Base-by-base conservation (phyloP, 2,329 filamentous ascomycete species). In the Beauveria brongniartii region DNA sequence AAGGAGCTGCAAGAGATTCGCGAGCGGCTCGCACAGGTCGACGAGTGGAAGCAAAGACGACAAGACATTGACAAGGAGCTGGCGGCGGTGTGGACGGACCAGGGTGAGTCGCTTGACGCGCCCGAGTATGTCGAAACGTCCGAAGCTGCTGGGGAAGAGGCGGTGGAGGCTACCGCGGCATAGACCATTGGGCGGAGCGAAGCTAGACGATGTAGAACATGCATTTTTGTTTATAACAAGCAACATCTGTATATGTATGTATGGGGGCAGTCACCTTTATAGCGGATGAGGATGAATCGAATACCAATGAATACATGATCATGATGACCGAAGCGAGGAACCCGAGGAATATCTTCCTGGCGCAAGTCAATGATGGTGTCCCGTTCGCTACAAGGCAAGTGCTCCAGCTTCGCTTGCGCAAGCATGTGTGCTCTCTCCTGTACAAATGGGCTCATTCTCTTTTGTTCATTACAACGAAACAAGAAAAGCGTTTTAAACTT, bases 1-100 rank as follows among this genome's bases (percentile, higher is more conserved):
- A 91, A 90, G 71, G 94, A 99, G 73, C 78, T 97, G 18, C 83
- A 89, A 55, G 91, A 97, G 66, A 80, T 99, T 48, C 85, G 88
- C 34, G 91, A 93, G 72, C 82, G 89, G 26, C 77, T 99, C 8
- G 82, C 85, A 12, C 87, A 91, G 73, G 93, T 97, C 0, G 89
- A 93, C 59, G 82, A 86, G 67, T 95, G 91, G 91, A 91, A 93
- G 78, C 76, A 77, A 65, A 82, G 94, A 55, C 84, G 86, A 41
- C 81, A 85, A 55, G 89, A 92, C 72, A 95, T 99, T 68, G 92
- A 97, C 69, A 75, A 76, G 48, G 93, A 99, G 76, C 77, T 99
- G 62, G 85, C 79, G 28, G 77, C 80, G 65, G 83, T 86, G 44
- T 85, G 82, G 83, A 81, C 81, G 3, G 81, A 83, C 53, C 74